Conservation (phyloP, 148 eudicot genomes). For the Nyssa sinensis region DNA sequence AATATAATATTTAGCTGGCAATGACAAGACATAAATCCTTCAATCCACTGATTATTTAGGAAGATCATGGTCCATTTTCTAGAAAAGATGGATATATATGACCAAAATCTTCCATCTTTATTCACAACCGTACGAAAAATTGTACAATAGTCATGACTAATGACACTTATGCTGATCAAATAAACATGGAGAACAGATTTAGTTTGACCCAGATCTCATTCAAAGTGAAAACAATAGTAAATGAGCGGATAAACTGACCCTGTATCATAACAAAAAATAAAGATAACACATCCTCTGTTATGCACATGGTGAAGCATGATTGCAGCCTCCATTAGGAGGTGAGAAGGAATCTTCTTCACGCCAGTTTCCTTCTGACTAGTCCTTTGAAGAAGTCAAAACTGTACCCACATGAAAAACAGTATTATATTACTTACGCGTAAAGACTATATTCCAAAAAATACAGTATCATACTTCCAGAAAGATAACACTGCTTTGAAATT, state of each 20-base stretch:
- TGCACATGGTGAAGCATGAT: not conserved
- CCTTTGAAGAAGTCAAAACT: slow-evolving; percentile 97
- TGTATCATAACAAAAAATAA: not conserved
- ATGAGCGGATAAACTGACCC: too few species aligned
- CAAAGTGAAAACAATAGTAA: not conserved
- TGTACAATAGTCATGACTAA: too few species aligned
- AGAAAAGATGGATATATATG: not conserved
- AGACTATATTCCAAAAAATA: not conserved
- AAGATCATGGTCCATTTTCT: not conserved
- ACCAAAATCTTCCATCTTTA: not conserved
- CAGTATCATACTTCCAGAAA: not conserved
- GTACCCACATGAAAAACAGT: slow-evolving; percentile 26
- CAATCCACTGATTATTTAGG: too few species aligned
- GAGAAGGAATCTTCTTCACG: slow-evolving; percentile 27
- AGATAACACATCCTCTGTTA: not conserved
- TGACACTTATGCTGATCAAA: not conserved
- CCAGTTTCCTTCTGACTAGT: slow-evolving; percentile 68
- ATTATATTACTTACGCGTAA: not conserved
- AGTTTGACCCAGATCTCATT: not conserved
- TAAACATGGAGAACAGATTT: not conserved
- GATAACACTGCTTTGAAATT: not conserved
- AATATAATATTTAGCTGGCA: too few species aligned
- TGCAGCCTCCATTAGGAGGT: not conserved
- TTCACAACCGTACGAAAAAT: not conserved
- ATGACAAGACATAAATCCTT: too few species aligned